Percentiles rank a stretch among this genome's conserved stretches.
phyloP scores from a whole-genome alignment of 2,329 filamentous ascomycete species.

The Aspergillus vadensis region DNA sequence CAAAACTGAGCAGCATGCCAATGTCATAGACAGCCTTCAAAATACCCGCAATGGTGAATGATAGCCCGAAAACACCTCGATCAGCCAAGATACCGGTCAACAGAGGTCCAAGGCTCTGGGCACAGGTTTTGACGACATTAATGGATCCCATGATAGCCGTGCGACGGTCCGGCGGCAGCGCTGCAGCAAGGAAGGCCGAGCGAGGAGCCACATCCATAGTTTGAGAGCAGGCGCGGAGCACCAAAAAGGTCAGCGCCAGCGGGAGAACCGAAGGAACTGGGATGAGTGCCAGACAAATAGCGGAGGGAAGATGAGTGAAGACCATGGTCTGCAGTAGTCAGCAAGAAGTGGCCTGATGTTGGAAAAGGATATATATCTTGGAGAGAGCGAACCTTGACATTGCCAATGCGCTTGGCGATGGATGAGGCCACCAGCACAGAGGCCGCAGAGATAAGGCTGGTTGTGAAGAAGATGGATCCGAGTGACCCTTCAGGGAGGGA shows the following conservation, averaged over 20 bases:
- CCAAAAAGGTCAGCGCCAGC: conserved; percentile 61
- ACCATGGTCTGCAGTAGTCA: conserved; percentile 65
- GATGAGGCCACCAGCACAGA: conserved; percentile 58
- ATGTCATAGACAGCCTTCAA: conserved; percentile 66
- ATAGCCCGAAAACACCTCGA: conserved; percentile 60
- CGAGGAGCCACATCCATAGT: conserved; percentile 73
- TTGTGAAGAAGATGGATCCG: conserved; percentile 56
- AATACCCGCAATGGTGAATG: conserved; percentile 63
- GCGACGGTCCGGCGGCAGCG: conserved; percentile 65
- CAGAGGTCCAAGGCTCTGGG: conserved; percentile 63
- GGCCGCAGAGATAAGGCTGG: conserved; percentile 45
- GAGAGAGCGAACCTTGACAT: conserved; percentile 43
- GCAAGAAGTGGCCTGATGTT: conserved; percentile 10
- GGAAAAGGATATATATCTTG: conserved; percentile 20
- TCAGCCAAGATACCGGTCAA: conserved; percentile 66
- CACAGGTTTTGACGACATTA: conserved; percentile 68
- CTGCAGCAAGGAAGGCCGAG: conserved; percentile 67
- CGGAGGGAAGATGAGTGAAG: conserved; percentile 70
- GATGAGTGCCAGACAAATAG: conserved; percentile 66
- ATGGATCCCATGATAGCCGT: conserved; percentile 72
- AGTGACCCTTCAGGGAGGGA: conserved; percentile 54
- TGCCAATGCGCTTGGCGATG: conserved; percentile 64
- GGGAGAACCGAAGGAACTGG: conserved; percentile 57
- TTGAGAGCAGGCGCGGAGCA: conserved; percentile 63
- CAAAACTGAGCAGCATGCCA: conserved; percentile 57